Conservation (phyloP, 140 eudicot species). For the Stevia rebaudiana region DNA sequence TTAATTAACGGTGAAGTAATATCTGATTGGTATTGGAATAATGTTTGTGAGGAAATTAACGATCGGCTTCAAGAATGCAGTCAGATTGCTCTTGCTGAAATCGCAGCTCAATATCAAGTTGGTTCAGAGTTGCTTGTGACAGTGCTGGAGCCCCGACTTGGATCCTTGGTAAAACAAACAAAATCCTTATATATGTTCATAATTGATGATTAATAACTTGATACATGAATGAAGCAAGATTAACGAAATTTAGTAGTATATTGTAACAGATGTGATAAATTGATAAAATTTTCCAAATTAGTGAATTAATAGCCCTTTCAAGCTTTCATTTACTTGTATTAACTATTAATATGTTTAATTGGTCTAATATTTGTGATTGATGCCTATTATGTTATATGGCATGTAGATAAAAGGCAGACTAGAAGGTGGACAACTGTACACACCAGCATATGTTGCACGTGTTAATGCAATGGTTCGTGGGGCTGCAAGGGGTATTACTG, state of each 20-base stretch:
- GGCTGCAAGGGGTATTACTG: slow-evolving; percentile 82
- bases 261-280: no score
- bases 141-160: slow-evolving; percentile 79
- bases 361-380: neutral
- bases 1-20: slow-evolving; percentile 80
- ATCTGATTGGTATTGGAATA: slow-evolving; percentile 73
- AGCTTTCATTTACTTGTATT: neutral
- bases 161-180: slow-evolving; percentile 58
- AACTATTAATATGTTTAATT: slow-evolving; percentile 7
- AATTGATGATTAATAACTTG: neutral
- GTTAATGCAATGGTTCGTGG: slow-evolving; percentile 98
- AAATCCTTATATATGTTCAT: neutral
- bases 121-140: slow-evolving; percentile 73
- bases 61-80: slow-evolving; percentile 95
- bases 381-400: slow-evolving; percentile 10
- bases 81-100: slow-evolving; percentile 90
- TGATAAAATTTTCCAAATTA: neutral
- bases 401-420: slow-evolving; percentile 89
- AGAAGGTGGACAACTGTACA: slow-evolving; percentile 96
- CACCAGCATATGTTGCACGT: slow-evolving; percentile 95
- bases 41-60: slow-evolving; percentile 72
- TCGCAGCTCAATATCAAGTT: slow-evolving; percentile 90
- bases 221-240: neutral
- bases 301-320: neutral
- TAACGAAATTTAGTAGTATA: neutral